Conservation (phyloP, 169 alveolate species). For the Plasmodium inui region DNA sequence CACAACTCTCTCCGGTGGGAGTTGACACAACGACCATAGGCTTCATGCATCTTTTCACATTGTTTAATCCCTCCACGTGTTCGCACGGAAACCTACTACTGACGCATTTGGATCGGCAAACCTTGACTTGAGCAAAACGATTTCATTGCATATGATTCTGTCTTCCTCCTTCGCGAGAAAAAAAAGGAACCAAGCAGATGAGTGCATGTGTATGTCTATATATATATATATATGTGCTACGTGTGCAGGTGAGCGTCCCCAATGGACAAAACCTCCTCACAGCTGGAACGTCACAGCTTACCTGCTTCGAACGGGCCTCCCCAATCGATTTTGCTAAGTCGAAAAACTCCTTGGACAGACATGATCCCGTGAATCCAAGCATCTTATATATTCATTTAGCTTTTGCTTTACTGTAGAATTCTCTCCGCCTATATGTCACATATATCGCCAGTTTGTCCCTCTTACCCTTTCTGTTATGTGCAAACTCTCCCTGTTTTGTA, state of each 20-base stretch:
- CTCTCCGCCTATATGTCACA: background rate
- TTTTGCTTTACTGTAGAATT: conserved; percentile 5
- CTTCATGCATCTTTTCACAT: background rate
- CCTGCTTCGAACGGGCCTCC: conserved; percentile 95
- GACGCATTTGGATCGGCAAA: conserved; percentile 85
- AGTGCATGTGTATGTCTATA: background rate
- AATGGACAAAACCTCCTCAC: background rate
- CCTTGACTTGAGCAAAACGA: conserved; percentile 84
- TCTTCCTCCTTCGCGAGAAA: conserved; percentile 86
- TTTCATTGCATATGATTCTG: conserved; percentile 89
- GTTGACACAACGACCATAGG: background rate
- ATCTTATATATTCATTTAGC: conserved; percentile 75
- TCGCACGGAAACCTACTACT: conserved; percentile 84
- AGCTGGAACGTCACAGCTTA: background rate
- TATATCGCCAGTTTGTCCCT: background rate
- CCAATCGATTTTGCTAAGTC: conserved; percentile 94
- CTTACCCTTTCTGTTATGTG: background rate
- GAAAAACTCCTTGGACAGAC: conserved; percentile 88
- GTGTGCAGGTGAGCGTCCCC: background rate
- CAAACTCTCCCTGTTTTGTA: background rate
- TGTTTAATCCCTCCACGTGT: background rate
- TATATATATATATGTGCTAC: background rate
- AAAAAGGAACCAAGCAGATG: background rate
- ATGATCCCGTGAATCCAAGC: conserved; percentile 81
- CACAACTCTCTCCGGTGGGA: background rate